phyloP scores from a whole-genome alignment of 495 filamentous ascomycete species.

The Penicillium simplicissimum region DNA sequence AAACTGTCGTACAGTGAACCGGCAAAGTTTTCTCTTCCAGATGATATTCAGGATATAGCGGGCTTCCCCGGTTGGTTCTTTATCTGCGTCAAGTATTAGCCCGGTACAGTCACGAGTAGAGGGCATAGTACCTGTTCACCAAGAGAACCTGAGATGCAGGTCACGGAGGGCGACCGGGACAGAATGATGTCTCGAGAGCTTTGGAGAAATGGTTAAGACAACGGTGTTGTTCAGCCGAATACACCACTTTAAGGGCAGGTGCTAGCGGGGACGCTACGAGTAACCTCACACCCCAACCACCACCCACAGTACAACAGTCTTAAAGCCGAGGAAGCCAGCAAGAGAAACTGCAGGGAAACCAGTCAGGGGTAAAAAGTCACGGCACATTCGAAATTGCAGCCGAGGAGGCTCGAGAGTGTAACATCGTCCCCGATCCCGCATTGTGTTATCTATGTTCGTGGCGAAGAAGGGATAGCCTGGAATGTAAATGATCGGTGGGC shows the following conservation, averaged over 20 bases:
- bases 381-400: neutral
- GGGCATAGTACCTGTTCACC: neutral
- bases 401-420: neutral
- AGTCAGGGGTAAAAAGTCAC: neutral
- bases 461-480: constrained; percentile 2
- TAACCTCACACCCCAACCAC: neutral
- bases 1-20: neutral
- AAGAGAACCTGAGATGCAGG: neutral
- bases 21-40: neutral
- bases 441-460: neutral
- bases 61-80: neutral
- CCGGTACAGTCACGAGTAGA: constrained; percentile 8
- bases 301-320: neutral
- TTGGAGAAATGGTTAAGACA: neutral
- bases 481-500: constrained; percentile 13
- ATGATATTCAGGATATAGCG: neutral
- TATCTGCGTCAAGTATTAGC: constrained; percentile 6
- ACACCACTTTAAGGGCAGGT: neutral
- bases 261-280: neutral
- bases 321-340: neutral
- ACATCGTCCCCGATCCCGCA: neutral
- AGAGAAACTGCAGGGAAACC: neutral
- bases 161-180: neutral
- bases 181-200: neutral
- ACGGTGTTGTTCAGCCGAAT: neutral